Percentiles rank a stretch among this genome's conserved stretches.
These are phyloP conservation scores for Aspergillus udagawae DNA, from an alignment of 2,329 filamentous ascomycete genomes.

Conservation along the genomic window DNA sequence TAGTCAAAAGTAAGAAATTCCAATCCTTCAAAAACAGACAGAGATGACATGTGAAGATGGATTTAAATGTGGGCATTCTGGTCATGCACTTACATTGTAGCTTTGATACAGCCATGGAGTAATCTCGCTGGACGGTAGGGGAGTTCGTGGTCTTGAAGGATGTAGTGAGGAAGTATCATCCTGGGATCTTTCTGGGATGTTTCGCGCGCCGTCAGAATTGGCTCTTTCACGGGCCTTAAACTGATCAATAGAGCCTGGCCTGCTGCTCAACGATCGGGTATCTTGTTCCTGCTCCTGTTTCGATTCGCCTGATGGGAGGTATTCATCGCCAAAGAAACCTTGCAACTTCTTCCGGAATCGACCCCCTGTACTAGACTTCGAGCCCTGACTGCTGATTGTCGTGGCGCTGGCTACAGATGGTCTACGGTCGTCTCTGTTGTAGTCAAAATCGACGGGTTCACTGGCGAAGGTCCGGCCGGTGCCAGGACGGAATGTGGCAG, in stretches of 20 bases:
- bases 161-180: constrained; percentile 65
- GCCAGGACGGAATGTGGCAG: constrained; percentile 63
- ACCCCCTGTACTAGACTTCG: constrained; percentile 67
- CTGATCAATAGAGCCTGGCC: constrained; percentile 45
- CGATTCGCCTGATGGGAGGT: constrained; percentile 58
- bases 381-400: constrained; percentile 80
- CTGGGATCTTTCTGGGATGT: constrained; percentile 37
- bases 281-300: constrained; percentile 67
- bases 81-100: constrained; percentile 57
- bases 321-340: constrained; percentile 90
- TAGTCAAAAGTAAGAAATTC: not conserved
- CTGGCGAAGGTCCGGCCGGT: constrained; percentile 50
- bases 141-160: constrained; percentile 75
- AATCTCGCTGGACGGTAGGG: constrained; percentile 83
- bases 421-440: constrained; percentile 68
- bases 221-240: constrained; percentile 67
- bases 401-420: constrained; percentile 86
- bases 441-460: constrained; percentile 60
- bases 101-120: constrained; percentile 98
- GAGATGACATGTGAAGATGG: not conserved
- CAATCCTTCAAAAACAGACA: not conserved
- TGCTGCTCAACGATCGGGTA: constrained; percentile 40
- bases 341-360: constrained; percentile 76
- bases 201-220: constrained; percentile 72
- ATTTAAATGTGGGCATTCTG: not conserved